Evolutionary conservation across 345 rosid genomes (phyloP).

Genomic region (Raphanus sativus): DNA sequence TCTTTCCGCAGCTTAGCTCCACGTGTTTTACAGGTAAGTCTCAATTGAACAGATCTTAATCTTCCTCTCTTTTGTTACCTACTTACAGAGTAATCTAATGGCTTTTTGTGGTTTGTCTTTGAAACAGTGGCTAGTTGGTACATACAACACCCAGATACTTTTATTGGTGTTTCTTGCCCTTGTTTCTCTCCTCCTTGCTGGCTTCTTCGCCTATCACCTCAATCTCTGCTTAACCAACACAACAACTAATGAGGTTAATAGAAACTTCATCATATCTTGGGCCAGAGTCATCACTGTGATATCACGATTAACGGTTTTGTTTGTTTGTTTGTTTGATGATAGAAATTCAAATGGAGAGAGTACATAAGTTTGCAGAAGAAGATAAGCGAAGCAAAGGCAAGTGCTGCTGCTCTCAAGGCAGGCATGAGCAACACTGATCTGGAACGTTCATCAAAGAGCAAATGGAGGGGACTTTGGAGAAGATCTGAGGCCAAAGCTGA

Average conservation of each 20-base stretch:
- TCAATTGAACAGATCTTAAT: not conserved
- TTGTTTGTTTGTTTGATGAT: not conserved
- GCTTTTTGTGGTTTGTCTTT: not conserved
- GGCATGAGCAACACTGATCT: constrained; percentile 39
- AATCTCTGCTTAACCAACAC: constrained; percentile 84
- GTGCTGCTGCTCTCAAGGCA: constrained; percentile 68
- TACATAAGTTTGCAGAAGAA: constrained; percentile 74
- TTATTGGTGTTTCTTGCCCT: constrained; percentile 78
- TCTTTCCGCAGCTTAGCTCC: constrained; percentile 69
- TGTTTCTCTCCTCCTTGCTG: constrained; percentile 75
- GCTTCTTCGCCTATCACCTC: constrained; percentile 83
- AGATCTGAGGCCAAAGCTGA: constrained; percentile 55
- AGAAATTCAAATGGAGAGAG: constrained; percentile 97
- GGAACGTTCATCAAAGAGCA: constrained; percentile 46
- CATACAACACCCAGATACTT: constrained; percentile 86
- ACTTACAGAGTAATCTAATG: not conserved
- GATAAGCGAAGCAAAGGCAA: constrained; percentile 70
- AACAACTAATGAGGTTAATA: constrained; percentile 82
- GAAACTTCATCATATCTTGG: not conserved
- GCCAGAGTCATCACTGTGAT: not conserved
- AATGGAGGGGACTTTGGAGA: constrained; percentile 55
- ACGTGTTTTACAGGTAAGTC: constrained; percentile 61
- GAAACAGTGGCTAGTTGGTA: constrained; percentile 82
- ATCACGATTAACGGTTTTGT: constrained; percentile 21
- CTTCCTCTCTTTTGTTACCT: constrained; percentile 1